Evolutionary conservation across 495 filamentous ascomycete genomes (phyloP).

Genomic region (Penicillium argentinense): DNA sequence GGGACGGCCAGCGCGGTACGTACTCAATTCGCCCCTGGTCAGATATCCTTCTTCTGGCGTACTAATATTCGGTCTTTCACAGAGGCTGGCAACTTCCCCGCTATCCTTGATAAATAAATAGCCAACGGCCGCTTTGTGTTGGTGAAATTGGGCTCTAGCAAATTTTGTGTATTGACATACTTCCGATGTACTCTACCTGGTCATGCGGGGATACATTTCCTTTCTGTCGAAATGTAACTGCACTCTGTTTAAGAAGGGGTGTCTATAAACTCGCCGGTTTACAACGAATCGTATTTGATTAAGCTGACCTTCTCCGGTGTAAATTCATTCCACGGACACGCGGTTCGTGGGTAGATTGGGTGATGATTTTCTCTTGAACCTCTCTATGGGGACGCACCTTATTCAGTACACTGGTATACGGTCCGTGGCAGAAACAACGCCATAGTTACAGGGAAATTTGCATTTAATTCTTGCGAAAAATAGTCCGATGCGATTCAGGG

Average conservation of each 20-base stretch:
- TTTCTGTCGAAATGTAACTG: slow-evolving; percentile 21
- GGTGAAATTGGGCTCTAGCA: slow-evolving; percentile 24
- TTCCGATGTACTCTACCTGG: slow-evolving; percentile 46
- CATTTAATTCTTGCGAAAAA: slow-evolving; percentile 18
- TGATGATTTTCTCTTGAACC: too few species aligned
- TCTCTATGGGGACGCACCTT: too few species aligned
- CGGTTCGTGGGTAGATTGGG: neutral
- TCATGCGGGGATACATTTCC: slow-evolving; percentile 35
- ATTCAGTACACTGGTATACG: too few species aligned
- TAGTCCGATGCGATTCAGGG: slow-evolving; percentile 21
- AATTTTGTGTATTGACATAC: slow-evolving; percentile 42
- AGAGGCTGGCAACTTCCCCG: slow-evolving; percentile 94
- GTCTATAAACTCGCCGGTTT: slow-evolving; percentile 39
- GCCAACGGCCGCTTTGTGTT: slow-evolving; percentile 20
- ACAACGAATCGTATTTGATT: slow-evolving; percentile 14
- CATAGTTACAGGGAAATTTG: neutral
- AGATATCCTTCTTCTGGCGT: slow-evolving; percentile 6
- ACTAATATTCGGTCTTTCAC: slow-evolving; percentile 19
- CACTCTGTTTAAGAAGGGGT: slow-evolving; percentile 19
- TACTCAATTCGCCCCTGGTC: slow-evolving; percentile 27
- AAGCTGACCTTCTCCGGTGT: neutral
- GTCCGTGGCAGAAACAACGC: too few species aligned
- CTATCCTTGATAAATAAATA: slow-evolving; percentile 45
- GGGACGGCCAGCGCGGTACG: slow-evolving; percentile 97
- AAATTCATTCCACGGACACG: neutral